Evolutionary conservation across 1,284 basidiomycete species (phyloP).

Genomic region (Ceratobasidium sp.): DNA sequence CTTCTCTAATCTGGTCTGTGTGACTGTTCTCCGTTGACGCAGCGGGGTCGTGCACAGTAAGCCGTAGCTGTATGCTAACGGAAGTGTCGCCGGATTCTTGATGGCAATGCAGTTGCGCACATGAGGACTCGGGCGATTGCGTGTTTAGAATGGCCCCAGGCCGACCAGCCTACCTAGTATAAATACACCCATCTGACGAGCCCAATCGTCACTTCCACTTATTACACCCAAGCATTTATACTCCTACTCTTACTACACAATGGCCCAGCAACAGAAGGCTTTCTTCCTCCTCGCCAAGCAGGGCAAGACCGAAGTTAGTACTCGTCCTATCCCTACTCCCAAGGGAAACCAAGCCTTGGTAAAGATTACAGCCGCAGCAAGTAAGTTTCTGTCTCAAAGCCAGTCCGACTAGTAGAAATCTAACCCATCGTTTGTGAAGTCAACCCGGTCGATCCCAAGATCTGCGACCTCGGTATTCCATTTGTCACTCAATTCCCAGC

Average conservation of each 20-base stretch:
- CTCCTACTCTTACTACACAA: not conserved
- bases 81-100: not conserved
- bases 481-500: constrained; percentile 23
- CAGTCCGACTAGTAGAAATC: not conserved
- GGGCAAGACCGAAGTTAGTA: not conserved
- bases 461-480: constrained; percentile 28
- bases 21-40: not conserved
- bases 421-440: constrained; percentile 3
- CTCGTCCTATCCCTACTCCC: not conserved
- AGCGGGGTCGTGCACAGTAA: not conserved
- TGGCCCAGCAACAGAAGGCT: constrained; percentile 42
- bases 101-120: not conserved
- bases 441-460: constrained; percentile 45
- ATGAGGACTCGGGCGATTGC: no score
- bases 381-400: not conserved
- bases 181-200: no score
- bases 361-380: not conserved
- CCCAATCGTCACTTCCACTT: no score
- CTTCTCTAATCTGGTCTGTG: not conserved
- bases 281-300: not conserved
- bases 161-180: no score
- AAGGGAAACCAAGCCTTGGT: not conserved
- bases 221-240: no score
- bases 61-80: not conserved
- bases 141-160: no score